Base-by-base conservation (phyloP, 129 eudicot genomes). In the Solidago caesia region DNA sequence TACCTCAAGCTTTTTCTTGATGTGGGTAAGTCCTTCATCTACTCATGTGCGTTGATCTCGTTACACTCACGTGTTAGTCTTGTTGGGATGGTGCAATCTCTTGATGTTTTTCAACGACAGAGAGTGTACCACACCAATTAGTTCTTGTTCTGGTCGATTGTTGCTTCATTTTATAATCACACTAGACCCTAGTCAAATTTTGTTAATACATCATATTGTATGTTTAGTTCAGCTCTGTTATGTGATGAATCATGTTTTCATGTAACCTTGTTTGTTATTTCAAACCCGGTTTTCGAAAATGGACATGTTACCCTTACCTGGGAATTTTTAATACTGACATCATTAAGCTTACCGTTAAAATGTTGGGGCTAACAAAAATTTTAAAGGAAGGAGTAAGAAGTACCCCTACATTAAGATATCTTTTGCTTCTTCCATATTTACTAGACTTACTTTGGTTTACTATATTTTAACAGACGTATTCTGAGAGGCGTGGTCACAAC, bases 401-500 rank as follows among this genome's bases (percentile, higher is more conserved):
- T 47, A 68, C n/a, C 5, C 9, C 44, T 45, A n/a, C 39, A 27
- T 8, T 48, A 25, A 27, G 8, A 73, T 60, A 46, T 3, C 26
- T 61, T 6, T 1, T 60, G 59, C 42, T 5, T 8, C 51, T 73
- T 73, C 8, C 13, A 46, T 62, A 27, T 41, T 55, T 52, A 3
- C 14, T 29, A 44, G 4, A 27, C 55, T 80, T 46, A 74, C 61
- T 47, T 72, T 15, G 6, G 11, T 64, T 74, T 58, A n/a, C 41
- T 14, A 48, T 44, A 49, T 70, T 72, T 51, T 64, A 79, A 64
- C 96, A 93, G 98, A 90, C 96, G 12, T 93, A 90, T 69, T 77
- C 88, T 1, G 98, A 93, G 83, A 60, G 64, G 0, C 79, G 96
- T 61, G 98, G 98, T 57, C 97, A 93, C 82, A 93, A 93, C 85